Evolutionary conservation across 164 flowering plant genomes (phyloP).

Genomic region (Sedum album): DNA sequence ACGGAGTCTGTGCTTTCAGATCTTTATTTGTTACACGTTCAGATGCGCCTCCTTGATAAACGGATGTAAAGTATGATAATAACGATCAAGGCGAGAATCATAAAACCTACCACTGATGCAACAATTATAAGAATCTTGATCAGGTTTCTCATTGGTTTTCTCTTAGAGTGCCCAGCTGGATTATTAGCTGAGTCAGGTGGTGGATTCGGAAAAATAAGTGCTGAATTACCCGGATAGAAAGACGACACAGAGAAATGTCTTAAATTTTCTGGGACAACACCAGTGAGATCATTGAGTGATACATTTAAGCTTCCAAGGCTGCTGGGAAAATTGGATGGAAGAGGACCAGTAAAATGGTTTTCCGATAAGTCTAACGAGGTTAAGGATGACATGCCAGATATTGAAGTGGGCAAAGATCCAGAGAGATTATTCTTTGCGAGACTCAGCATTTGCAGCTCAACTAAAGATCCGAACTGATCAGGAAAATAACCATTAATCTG

Average conservation of each 20-base stretch:
- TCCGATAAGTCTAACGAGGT: conserved; percentile 61
- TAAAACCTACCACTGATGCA: conserved; percentile 46
- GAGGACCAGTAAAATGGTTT: conserved; percentile 69
- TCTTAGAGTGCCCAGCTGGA: conserved; percentile 21
- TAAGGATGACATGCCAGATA: conserved; percentile 41
- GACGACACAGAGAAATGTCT: conserved; percentile 67
- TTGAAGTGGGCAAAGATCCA: conserved; percentile 71
- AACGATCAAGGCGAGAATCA: conserved; percentile 60
- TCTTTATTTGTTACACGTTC: conserved; percentile 31
- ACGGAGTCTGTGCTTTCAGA: conserved; percentile 15
- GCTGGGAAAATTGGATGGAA: conserved; percentile 58
- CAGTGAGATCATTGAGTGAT: conserved; percentile 82
- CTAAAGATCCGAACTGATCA: conserved; percentile 46
- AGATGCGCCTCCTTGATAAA: conserved; percentile 31
- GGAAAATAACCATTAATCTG: conserved; percentile 60
- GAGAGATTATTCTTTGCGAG: conserved; percentile 67
- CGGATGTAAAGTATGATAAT: conserved; percentile 46
- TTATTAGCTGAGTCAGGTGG: conserved; percentile 39
- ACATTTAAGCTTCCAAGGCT: conserved; percentile 61
- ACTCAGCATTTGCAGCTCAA: conserved; percentile 50
- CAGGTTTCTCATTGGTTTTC: conserved; percentile 40
- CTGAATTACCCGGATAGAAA: conserved; percentile 77
- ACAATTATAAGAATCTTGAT: conserved; percentile 56
- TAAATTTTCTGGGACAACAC: conserved; percentile 74
- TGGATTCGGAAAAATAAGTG: conserved; percentile 39